Percentiles rank a stretch among this genome's conserved stretches.
Conservation (phyloP, 148 eudicot genomes). For the Rhododendron kiyosumense region DNA sequence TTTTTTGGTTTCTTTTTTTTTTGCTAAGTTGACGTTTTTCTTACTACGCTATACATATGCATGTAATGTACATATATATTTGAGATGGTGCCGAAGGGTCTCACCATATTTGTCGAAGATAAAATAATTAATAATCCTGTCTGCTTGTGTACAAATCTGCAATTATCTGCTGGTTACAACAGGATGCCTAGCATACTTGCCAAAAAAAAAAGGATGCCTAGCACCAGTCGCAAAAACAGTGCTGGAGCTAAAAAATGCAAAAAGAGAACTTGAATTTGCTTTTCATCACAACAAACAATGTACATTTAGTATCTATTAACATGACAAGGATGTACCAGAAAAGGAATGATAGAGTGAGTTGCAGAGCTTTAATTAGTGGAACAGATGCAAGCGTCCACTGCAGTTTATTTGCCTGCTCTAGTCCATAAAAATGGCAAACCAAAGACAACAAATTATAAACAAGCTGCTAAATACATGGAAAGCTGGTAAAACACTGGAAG, state of each 20-base stretch:
- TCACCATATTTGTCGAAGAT: background rate
- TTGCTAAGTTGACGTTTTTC: background rate
- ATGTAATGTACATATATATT: background rate
- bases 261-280: background rate
- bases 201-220: background rate
- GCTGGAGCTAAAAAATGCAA: background rate
- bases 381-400: conserved; percentile 91
- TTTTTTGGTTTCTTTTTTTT: background rate
- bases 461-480: background rate
- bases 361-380: conserved; percentile 79
- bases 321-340: conserved; percentile 61
- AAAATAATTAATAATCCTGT: background rate
- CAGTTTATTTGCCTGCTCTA: conserved; percentile 73
- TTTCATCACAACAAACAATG: background rate
- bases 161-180: background rate
- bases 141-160: background rate
- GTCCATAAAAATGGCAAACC: conserved; percentile 18
- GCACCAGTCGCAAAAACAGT: background rate
- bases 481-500: background rate
- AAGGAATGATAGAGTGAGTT: conserved; percentile 69
- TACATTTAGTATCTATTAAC: background rate
- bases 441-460: background rate
- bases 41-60: background rate
- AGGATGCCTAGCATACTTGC: background rate
- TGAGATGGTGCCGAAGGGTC: background rate